Percentiles rank a stretch among this genome's conserved stretches.
phyloP scores from a whole-genome alignment of 495 filamentous ascomycete species.

The Articulospora tetracladia region DNA sequence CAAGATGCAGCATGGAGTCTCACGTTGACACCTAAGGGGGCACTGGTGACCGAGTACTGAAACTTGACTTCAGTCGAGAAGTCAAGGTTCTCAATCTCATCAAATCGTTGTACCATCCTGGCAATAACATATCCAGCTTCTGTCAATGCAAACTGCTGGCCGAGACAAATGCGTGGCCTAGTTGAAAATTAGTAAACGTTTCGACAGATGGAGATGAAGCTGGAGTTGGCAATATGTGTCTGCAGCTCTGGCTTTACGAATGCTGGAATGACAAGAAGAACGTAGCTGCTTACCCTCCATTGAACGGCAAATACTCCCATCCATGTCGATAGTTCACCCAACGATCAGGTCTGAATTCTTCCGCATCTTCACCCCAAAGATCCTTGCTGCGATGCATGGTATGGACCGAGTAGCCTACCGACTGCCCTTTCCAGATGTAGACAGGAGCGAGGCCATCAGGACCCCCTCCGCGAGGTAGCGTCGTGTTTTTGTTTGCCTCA shows the following conservation, averaged over 20 bases:
- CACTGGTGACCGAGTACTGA: constrained; percentile 1
- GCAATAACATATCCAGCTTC: constrained; percentile 72
- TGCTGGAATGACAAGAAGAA: too few species aligned
- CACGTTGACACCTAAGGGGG: background rate
- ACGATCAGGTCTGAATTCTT: constrained; percentile 39
- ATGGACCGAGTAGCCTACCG: constrained; percentile 59
- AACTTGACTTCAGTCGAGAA: background rate
- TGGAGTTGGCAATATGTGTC: too few species aligned
- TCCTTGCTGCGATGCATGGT: constrained; percentile 72
- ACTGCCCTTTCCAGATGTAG: constrained; percentile 59
- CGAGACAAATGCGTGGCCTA: constrained; percentile 65
- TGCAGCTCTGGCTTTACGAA: too few species aligned
- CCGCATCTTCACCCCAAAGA: constrained; percentile 45
- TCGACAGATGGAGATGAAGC: too few species aligned
- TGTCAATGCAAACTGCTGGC: constrained; percentile 74
- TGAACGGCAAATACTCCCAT: constrained; percentile 50
- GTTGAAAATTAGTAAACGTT: too few species aligned
- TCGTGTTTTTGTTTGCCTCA: constrained; percentile 63
- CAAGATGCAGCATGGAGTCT: constrained; percentile 1
- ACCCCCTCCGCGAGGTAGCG: constrained; percentile 74
- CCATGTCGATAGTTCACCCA: constrained; percentile 53
- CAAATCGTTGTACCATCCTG: constrained; percentile 65
- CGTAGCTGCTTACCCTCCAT: too few species aligned
- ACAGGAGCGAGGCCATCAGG: constrained; percentile 62
- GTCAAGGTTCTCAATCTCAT: constrained; percentile 42